Evolutionary conservation across 2,329 filamentous ascomycete species (phyloP).

Genomic region (Stemphylium beticola): DNA sequence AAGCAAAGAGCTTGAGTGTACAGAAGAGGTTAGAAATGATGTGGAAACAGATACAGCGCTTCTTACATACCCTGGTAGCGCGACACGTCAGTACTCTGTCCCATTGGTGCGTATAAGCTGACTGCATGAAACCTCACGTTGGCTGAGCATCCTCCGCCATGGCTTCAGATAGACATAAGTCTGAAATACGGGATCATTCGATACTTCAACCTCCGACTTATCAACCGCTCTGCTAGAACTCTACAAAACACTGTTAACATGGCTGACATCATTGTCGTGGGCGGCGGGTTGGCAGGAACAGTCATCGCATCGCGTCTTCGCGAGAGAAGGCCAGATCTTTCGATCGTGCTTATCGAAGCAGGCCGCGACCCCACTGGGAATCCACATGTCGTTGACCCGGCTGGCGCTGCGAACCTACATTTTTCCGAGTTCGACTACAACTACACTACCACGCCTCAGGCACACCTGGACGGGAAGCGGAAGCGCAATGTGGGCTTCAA

Average conservation of each 20-base stretch:
- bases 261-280: constrained; percentile 36
- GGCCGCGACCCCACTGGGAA: constrained; percentile 31
- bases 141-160: too few species aligned
- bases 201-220: too few species aligned
- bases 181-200: too few species aligned
- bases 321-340: constrained; percentile 17
- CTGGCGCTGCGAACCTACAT: constrained; percentile 30
- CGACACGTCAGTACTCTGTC: too few species aligned
- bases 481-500: constrained; percentile 40
- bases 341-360: constrained; percentile 44
- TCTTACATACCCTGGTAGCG: too few species aligned
- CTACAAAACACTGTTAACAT: not conserved
- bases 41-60: too few species aligned
- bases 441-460: constrained; percentile 41
- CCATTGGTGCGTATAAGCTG: too few species aligned
- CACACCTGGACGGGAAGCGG: constrained; percentile 30
- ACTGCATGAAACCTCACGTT: too few species aligned
- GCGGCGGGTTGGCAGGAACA: constrained; percentile 30
- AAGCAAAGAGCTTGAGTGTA: too few species aligned
- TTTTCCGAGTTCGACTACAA: constrained; percentile 42
- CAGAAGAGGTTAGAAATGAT: too few species aligned
- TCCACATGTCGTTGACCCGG: constrained; percentile 19
- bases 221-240: too few species aligned
- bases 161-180: too few species aligned
- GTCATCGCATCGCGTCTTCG: constrained; percentile 42